phyloP scores from a whole-genome alignment of 768 basidiomycete species.

The Mycena alexandri region DNA sequence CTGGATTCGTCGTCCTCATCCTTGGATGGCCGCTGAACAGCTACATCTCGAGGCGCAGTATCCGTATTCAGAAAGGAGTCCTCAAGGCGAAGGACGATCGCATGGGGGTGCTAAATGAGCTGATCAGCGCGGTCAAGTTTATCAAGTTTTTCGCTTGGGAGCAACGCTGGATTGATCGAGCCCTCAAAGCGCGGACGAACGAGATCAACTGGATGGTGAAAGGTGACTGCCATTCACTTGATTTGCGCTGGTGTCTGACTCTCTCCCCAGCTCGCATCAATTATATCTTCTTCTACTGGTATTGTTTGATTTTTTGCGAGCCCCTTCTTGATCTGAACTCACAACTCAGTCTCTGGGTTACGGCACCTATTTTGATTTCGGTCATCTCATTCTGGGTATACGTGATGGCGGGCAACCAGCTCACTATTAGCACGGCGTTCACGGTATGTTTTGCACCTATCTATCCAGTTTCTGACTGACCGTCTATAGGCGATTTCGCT shows the following conservation, averaged over 20 bases:
- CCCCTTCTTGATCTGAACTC: neutral
- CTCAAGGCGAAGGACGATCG: conserved; percentile 78
- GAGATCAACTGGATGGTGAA: conserved; percentile 62
- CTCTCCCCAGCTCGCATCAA: conserved; percentile 71
- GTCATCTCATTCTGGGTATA: conserved; percentile 85
- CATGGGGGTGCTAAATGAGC: conserved; percentile 84
- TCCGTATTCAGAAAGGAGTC: conserved; percentile 74
- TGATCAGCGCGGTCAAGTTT: conserved; percentile 71
- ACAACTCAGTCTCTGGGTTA: conserved; percentile 61
- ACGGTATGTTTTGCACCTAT: conserved; percentile 62
- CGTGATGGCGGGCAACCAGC: conserved; percentile 76
- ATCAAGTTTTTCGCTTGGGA: conserved; percentile 59
- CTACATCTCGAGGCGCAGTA: conserved; percentile 69
- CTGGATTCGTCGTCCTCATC: conserved; percentile 76
- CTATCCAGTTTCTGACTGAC: too few species aligned
- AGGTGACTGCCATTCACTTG: conserved; percentile 50
- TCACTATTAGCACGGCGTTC: conserved; percentile 87
- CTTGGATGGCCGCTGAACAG: conserved; percentile 82
- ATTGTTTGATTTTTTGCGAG: neutral
- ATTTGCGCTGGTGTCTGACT: neutral
- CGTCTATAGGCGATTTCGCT: conserved; percentile 74
- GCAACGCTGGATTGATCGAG: conserved; percentile 34
- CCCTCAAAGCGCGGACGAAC: conserved; percentile 19
- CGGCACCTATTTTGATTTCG: conserved; percentile 86
- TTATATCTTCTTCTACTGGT: conserved; percentile 67